These are phyloP conservation scores for Saprolegnia diclina DNA, from an alignment of 352 stramenopile species.

Conservation along the genomic window DNA sequence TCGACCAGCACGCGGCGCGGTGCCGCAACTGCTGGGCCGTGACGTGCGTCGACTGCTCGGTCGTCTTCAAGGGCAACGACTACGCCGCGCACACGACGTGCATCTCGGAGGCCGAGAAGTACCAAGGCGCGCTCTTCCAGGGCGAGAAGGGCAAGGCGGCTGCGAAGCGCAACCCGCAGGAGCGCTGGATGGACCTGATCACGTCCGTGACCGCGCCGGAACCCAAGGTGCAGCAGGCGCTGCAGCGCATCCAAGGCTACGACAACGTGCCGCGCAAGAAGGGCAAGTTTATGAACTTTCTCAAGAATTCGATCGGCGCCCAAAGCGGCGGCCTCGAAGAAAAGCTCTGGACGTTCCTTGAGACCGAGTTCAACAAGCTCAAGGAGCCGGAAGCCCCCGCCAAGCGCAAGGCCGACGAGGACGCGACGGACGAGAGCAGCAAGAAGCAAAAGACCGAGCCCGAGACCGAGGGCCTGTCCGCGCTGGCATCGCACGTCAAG, in stretches of 20 bases:
- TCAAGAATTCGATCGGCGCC: conserved; percentile 75
- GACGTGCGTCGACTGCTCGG: conserved; percentile 91
- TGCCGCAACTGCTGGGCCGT: conserved; percentile 86
- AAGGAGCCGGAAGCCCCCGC: conserved; percentile 20
- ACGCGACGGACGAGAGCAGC: neutral
- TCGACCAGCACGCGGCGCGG: conserved; percentile 81
- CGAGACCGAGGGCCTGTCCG: conserved; percentile 1
- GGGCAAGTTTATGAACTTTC: conserved; percentile 91
- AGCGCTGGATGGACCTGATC: conserved; percentile 82
- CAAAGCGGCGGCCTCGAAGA: conserved; percentile 45
- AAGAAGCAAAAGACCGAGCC: conserved; percentile 33
- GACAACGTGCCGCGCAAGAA: conserved; percentile 91
- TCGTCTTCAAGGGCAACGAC: conserved; percentile 85
- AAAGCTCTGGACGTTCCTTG: conserved; percentile 65
- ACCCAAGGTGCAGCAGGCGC: conserved; percentile 38
- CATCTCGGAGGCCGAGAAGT: conserved; percentile 93
- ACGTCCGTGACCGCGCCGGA: conserved; percentile 40
- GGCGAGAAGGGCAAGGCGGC: conserved; percentile 51
- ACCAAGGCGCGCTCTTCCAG: conserved; percentile 87
- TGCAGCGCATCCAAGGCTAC: conserved; percentile 72
- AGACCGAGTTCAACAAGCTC: conserved; percentile 50
- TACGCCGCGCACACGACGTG: conserved; percentile 88
- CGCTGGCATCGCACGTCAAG: conserved; percentile 19
- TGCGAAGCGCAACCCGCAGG: conserved; percentile 64
- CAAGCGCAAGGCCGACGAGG: conserved; percentile 31